Evolutionary conservation across 1,139 yeast genomes (phyloP).

Genomic region (Hansenula sp.): DNA sequence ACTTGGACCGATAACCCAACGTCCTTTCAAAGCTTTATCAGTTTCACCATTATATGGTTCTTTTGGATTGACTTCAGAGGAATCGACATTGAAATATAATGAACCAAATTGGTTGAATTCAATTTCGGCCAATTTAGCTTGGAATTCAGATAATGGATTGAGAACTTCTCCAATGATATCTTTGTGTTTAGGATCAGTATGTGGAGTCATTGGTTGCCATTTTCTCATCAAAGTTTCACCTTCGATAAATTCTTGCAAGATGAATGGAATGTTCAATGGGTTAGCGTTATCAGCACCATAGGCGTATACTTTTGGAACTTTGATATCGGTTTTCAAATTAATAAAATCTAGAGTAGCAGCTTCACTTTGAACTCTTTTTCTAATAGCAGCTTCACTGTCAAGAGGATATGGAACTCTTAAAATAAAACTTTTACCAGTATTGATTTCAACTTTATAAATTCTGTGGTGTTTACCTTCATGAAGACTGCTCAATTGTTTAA

Average conservation of each 20-base stretch:
- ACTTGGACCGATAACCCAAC: slow-evolving; percentile 93
- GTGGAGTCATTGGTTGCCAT: slow-evolving; percentile 79
- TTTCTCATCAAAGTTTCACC: slow-evolving; percentile 82
- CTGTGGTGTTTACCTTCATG: slow-evolving; percentile 96
- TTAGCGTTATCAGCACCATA: slow-evolving; percentile 65
- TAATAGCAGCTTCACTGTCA: slow-evolving; percentile 58
- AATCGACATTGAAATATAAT: slow-evolving; percentile 58
- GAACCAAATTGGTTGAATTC: slow-evolving; percentile 77
- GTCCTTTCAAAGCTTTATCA: slow-evolving; percentile 45
- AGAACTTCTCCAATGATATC: slow-evolving; percentile 50
- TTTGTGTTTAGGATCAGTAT: slow-evolving; percentile 40
- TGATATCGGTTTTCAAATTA: slow-evolving; percentile 43
- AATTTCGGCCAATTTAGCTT: slow-evolving; percentile 43
- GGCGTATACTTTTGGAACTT: slow-evolving; percentile 72
- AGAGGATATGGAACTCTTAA: slow-evolving; percentile 83
- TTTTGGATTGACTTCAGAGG: slow-evolving; percentile 40
- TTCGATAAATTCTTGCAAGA: slow-evolving; percentile 71
- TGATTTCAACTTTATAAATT: slow-evolving; percentile 65
- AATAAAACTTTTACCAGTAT: slow-evolving; percentile 58
- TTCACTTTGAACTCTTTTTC: slow-evolving; percentile 74
- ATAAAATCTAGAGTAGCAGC: slow-evolving; percentile 91
- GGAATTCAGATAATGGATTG: slow-evolving; percentile 59
- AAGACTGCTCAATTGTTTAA: slow-evolving; percentile 74
- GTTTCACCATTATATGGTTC: slow-evolving; percentile 66
- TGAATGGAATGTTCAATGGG: slow-evolving; percentile 65